Evolutionary conservation across 2,329 filamentous ascomycete species (phyloP).

Genomic region (Nemania diffusa): DNA sequence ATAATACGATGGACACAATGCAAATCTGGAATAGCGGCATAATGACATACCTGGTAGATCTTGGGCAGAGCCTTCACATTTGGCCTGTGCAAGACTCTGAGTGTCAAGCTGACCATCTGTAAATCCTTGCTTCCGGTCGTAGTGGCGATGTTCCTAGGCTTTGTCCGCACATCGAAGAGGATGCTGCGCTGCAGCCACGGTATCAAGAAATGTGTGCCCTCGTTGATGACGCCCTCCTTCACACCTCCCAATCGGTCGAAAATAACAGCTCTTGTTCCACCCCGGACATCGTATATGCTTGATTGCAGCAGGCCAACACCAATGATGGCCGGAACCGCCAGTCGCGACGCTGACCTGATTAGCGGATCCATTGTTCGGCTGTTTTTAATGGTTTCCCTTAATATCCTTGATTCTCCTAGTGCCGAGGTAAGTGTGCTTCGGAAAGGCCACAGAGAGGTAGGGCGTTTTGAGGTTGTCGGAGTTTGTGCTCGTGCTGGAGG

Average conservation of each 20-base stretch:
- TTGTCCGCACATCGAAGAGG: slow-evolving; percentile 96
- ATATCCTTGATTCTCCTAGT: neutral
- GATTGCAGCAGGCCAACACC: slow-evolving; percentile 75
- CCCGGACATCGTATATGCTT: slow-evolving; percentile 96
- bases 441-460: neutral
- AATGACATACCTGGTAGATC: slow-evolving; percentile 88
- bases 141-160: slow-evolving; percentile 96
- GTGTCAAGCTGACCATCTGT: slow-evolving; percentile 99
- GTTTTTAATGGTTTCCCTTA: neutral
- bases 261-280: slow-evolving; percentile 94
- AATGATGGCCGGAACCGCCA: slow-evolving; percentile 78
- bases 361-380: slow-evolving; percentile 61
- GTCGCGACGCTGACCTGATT: slow-evolving; percentile 71
- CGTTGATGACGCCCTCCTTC: slow-evolving; percentile 90
- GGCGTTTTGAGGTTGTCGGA: slow-evolving; percentile 3
- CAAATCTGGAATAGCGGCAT: slow-evolving; percentile 6
- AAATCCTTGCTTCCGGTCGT: slow-evolving; percentile 98
- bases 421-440: neutral
- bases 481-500: slow-evolving; percentile 20
- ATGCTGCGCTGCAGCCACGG: slow-evolving; percentile 96
- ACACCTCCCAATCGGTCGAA: slow-evolving; percentile 95
- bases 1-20: neutral
- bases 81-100: slow-evolving; percentile 93
- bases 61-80: slow-evolving; percentile 92
- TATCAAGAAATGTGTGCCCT: slow-evolving; percentile 95